phyloP scores from a whole-genome alignment of 345 rosid species.

The Syzygium aromaticum region DNA sequence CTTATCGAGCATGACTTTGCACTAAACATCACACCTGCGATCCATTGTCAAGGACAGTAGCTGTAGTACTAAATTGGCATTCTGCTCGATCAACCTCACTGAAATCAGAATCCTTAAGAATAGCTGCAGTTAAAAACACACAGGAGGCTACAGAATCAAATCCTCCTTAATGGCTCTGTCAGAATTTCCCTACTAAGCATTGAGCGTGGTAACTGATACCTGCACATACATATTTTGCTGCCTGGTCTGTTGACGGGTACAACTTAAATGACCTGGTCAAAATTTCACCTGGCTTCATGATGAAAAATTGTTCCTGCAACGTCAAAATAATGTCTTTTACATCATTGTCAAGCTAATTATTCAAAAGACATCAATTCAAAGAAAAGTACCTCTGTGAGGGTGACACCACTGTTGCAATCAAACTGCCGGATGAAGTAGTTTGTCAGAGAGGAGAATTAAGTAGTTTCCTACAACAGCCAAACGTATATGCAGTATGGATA shows the following conservation, averaged over 20 bases:
- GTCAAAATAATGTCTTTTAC: neutral
- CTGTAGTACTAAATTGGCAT: constrained; percentile 81
- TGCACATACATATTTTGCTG: constrained; percentile 65
- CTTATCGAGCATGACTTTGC: neutral
- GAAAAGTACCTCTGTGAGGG: constrained; percentile 54
- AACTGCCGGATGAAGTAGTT: constrained; percentile 37
- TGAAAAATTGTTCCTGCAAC: constrained; percentile 81
- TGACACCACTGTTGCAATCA: constrained; percentile 73
- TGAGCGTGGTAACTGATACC: constrained; percentile 19
- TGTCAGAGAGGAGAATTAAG: neutral
- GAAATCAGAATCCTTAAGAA: constrained; percentile 79
- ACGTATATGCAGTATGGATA: neutral
- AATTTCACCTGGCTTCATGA: constrained; percentile 63
- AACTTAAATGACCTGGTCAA: constrained; percentile 61
- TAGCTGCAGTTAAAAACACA: constrained; percentile 41
- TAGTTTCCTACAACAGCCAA: neutral
- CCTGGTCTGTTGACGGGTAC: constrained; percentile 75
- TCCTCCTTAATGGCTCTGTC: neutral
- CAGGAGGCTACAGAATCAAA: neutral
- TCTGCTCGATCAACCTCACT: constrained; percentile 84
- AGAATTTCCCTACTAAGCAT: neutral
- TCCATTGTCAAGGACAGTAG: constrained; percentile 76
- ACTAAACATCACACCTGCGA: constrained; percentile 46
- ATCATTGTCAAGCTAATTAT: neutral
- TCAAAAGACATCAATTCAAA: neutral